These are phyloP conservation scores for Kuraishia piskuri DNA, from an alignment of 805 yeast species.

Conservation along the genomic window DNA sequence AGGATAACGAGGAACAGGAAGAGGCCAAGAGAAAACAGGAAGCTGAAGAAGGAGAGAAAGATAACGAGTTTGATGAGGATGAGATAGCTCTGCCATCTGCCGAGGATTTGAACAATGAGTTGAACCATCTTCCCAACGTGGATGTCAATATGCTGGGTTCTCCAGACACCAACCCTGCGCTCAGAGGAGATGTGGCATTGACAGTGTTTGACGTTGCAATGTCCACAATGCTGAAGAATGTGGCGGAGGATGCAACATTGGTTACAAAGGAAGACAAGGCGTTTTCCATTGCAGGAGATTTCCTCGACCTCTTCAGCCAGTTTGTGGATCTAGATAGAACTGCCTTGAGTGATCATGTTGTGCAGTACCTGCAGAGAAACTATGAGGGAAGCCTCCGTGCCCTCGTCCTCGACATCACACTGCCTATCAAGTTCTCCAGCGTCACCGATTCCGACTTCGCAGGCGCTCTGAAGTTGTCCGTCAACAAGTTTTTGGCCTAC, in stretches of 20 bases:
- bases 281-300: conserved; percentile 27
- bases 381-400: conserved; percentile 32
- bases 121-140: conserved; percentile 76
- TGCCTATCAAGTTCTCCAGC: conserved; percentile 52
- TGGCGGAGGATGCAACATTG: conserved; percentile 13
- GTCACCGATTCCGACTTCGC: conserved; percentile 38
- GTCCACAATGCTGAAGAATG: conserved; percentile 30
- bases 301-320: conserved; percentile 54
- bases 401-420: conserved; percentile 43
- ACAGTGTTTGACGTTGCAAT: conserved; percentile 63
- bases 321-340: conserved; percentile 63
- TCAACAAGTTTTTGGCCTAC: conserved; percentile 58
- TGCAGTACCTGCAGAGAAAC: conserved; percentile 39
- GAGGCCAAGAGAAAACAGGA: conserved; percentile 30
- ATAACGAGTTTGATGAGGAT: conserved; percentile 15
- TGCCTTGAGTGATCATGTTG: conserved; percentile 57
- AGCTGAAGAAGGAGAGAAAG: conserved; percentile 17
- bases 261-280: conserved; percentile 29
- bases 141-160: conserved; percentile 80
- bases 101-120: conserved; percentile 28
- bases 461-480: conserved; percentile 54
- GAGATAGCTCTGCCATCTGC: conserved; percentile 13
- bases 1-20: conserved; percentile 35
- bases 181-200: conserved; percentile 64
- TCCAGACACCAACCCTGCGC: conserved; percentile 75